Evolutionary conservation across 805 yeast species (phyloP), one percentile per base, ranked within the genome.

Genomic region (Kluyveromyces starmeri): DNA sequence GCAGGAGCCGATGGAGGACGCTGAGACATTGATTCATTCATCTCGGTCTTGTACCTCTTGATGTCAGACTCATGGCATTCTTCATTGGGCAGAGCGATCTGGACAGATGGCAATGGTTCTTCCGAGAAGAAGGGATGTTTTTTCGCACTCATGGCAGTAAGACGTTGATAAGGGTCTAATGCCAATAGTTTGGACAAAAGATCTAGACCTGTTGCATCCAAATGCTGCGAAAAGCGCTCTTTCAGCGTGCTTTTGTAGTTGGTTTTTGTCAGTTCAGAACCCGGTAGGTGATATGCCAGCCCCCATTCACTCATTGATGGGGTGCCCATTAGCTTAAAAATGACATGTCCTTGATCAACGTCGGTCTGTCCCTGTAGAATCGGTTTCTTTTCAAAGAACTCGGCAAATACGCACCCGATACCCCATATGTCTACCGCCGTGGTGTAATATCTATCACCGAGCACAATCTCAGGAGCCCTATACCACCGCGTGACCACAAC

Each of bases 361-460:
- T 92, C 98, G 1, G 92, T 71, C 28, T 71, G 64, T 0, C 98
- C 99, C 27, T 78, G 86, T 31, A 92, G 56, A 11, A 92, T 80
- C 1, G 98, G 98, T 45, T 71, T 75, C 41, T 75, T 71, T 20
- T 74, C 75, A 59, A 82, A 89, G 51, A 88, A 68, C 59, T 92
- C 99, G 0, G 85, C 98, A 52, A 92, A 78, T 0, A 92, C 89
- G 61, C 98, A 92, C 1, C 97, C 97, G 14, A 84, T 72, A 0
- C 97, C 96, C 99, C 99, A 92, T 61, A 92, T 71, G 59, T 92
- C 99, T 9, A 89, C 89, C 0, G 97, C 94, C 0, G 96, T 83
- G 2, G 96, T 86, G 55, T 89, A 89, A 39, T 71, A 65, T 46
- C 81, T 68, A 45, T 86, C 94, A 3, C 96, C 96, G 35, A 92